These are phyloP conservation scores for Arxiozyma slooffiae DNA, from an alignment of 1,139 yeast genomes.

Conservation along the genomic window DNA sequence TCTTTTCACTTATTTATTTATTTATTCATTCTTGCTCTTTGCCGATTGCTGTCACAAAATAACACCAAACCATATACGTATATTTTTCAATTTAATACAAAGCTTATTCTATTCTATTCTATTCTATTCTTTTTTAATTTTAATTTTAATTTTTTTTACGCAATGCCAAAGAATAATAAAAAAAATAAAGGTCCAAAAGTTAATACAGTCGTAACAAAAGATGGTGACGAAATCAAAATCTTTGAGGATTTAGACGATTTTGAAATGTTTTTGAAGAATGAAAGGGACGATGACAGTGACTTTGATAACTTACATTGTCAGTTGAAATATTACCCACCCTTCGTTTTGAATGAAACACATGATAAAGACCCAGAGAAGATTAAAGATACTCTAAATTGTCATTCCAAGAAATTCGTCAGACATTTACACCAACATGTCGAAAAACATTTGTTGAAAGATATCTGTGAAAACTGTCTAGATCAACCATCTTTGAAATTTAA, in stretches of 20 bases:
- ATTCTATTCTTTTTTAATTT: too few species aligned
- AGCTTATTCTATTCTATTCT: too few species aligned
- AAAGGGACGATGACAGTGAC: constrained; percentile 63
- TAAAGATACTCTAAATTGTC: constrained; percentile 62
- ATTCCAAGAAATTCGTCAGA: constrained; percentile 61
- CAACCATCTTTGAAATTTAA: constrained; percentile 42
- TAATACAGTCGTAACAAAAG: constrained; percentile 20
- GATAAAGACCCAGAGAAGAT: constrained; percentile 63
- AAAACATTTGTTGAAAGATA: constrained; percentile 59
- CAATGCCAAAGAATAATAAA: constrained; percentile 26
- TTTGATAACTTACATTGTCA: constrained; percentile 60
- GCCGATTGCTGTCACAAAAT: too few species aligned
- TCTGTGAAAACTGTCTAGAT: constrained; percentile 48
- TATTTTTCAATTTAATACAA: too few species aligned
- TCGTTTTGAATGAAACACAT: constrained; percentile 48
- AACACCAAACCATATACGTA: too few species aligned
- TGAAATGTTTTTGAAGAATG: constrained; percentile 57
- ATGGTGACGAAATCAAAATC: constrained; percentile 27
- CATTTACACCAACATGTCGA: constrained; percentile 67
- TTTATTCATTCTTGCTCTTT: too few species aligned
- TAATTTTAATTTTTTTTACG: too few species aligned
- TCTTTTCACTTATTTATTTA: too few species aligned
- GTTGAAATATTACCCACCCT: constrained; percentile 61
- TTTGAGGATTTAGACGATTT: constrained; percentile 58
- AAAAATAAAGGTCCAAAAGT: constrained; percentile 27